Base-by-base conservation (phyloP, 2,329 filamentous ascomycete genomes). In the Penicillium sp. region DNA sequence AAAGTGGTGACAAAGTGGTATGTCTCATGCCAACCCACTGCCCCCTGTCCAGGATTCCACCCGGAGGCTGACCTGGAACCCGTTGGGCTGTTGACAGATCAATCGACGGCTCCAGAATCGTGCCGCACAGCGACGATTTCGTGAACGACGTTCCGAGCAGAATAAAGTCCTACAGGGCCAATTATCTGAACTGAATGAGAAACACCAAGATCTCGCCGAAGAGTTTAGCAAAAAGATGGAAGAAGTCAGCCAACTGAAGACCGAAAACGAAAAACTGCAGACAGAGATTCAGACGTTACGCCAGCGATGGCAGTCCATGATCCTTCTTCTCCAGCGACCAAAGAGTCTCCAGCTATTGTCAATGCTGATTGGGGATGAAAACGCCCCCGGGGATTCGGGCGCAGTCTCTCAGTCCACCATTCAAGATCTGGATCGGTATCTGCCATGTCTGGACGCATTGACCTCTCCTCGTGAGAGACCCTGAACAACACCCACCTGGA, bases 91-190 rank as follows among this genome's bases (percentile, higher is more conserved):
- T 18, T 18, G 18, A 18, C 4, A 42, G 40, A 28, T 11, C 40
- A 42, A 42, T 28, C 40, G 40, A 34, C 40, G 40, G 8, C 32
- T 42, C 9, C 40, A 42, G 24, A 42, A 42, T 34, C 40, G 40
- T 9, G 40, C 40, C 7, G 40, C 40, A 24, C 40, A 42, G 40
- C 40, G 40, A 3, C 40, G 40, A 32, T 42, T 42, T 13, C 40
- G 40, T 13, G 40, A 42, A 42, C 40, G 40, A 7, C 29, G 29
- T 3, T 27, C 13, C 25, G 40, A 42, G 13, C 40, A 42, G 25
- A 33, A 34, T 24, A 33, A 42, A 26, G 11, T 42, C 29, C 40
- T 42, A 18, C 40, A 42, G 28, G 18, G n/a, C 1, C 29, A 42
- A 9, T 12, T 42, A 11, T 13, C 18, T 4, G 40, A 42, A 6